Base-by-base conservation (phyloP, 2,329 filamentous ascomycete genomes). In the Penicillium sp. region DNA sequence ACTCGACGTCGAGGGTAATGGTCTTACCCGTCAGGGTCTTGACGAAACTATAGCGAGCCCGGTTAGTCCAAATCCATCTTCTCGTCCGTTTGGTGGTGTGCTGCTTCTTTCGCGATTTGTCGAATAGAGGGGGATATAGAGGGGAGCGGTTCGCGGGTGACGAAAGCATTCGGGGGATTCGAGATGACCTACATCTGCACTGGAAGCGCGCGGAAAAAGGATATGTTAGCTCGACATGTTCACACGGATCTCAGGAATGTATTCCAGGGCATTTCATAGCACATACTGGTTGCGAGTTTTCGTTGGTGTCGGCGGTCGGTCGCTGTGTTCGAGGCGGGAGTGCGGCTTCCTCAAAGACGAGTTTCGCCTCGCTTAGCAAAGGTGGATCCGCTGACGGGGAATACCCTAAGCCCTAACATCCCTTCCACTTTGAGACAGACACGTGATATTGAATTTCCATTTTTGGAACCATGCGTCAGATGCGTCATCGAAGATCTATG, bases 1-100 rank as follows among this genome's bases (percentile, higher is more conserved):
- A 96, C 88, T 97, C 93, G 79, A 97, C 92, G 89, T 97, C 93
- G 75, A 97, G 89, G 82, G 94, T 97, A 86, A 97, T 97, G 81
- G 93, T 97, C 91, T 97, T 97, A 83, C 94, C 93, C 86, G 93
- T 97, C 77, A 97, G 91, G 87, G 93, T 97, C 89, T 97, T 97
- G 84, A 97, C 93, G 89, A 97, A 97, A 88, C 91, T 95, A 81
- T 67, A 56, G 58, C 60, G 54, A 60, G 61, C 52, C 47, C 50
- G 48, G 62, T 72, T 68, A 70, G 66, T 58, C 60, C 52, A 60
- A 26, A 16, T 45, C 55, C 53, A 51, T 18, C 39, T 51, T 60
- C 53, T 40, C 46, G 46, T 31, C 28, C 42, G 14, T 19, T 31
- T 24, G 62, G 62, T 49, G 56, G 64, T 65, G 61, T 61, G 42